Evolutionary conservation across 306 rosid genomes (phyloP).

Genomic region (Trichosanthes cucumerina): DNA sequence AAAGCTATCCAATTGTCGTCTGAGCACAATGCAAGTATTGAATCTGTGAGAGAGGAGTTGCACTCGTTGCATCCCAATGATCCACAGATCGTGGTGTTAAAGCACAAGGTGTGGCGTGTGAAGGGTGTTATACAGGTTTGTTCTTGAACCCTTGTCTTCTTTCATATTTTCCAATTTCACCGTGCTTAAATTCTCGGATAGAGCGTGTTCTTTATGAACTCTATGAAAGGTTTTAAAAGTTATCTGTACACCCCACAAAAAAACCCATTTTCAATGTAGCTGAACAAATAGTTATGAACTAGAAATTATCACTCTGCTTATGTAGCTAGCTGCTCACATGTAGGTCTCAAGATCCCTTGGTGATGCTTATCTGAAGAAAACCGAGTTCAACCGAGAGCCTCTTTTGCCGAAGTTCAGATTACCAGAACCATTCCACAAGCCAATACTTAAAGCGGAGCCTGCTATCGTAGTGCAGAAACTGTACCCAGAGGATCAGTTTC

Average conservation of each 20-base stretch:
- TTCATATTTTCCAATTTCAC: constrained; percentile 2
- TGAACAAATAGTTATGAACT: neutral
- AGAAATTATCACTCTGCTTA: neutral
- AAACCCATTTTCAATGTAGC: neutral
- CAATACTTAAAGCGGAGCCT: constrained; percentile 87
- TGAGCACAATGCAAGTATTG: constrained; percentile 87
- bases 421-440: constrained; percentile 51
- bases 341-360: constrained; percentile 96
- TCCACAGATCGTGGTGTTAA: constrained; percentile 81
- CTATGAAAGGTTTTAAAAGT: too few species aligned
- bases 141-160: constrained; percentile 11
- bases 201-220: neutral
- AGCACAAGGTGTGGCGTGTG: constrained; percentile 98
- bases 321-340: constrained; percentile 17
- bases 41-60: constrained; percentile 82
- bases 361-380: constrained; percentile 83
- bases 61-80: constrained; percentile 74
- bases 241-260: too few species aligned
- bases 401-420: constrained; percentile 71
- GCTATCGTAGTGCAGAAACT: constrained; percentile 53
- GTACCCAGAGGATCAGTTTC: constrained; percentile 60
- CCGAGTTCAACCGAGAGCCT: constrained; percentile 77
- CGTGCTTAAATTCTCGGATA: neutral
- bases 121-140: constrained; percentile 95
- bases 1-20: constrained; percentile 77